Percentiles rank a stretch among this genome's conserved stretches.
Evolutionary conservation across 495 filamentous ascomycete genomes (phyloP).

Genomic region (Saxophila tyrrhenica): DNA sequence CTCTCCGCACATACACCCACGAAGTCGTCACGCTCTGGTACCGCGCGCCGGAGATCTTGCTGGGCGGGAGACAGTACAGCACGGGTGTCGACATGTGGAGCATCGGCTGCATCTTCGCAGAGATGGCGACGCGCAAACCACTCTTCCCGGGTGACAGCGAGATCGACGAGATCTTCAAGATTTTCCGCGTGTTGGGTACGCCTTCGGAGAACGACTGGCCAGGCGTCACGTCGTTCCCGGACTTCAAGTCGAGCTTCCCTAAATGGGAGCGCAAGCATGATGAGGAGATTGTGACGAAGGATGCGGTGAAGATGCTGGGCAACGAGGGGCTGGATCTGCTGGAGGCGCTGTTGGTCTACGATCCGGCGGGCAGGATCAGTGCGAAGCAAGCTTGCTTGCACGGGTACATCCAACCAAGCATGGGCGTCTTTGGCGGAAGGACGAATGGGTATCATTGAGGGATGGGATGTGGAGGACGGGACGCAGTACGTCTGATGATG

Average conservation of each 20-base stretch:
- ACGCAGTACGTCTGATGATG: neutral
- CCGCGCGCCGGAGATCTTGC: constrained; percentile 91
- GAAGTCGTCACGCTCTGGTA: constrained; percentile 99
- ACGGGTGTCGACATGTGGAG: constrained; percentile 99
- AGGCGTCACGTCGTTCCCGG: constrained; percentile 92
- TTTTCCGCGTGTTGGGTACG: constrained; percentile 90
- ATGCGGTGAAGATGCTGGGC: constrained; percentile 43
- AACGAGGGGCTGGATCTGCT: constrained; percentile 72
- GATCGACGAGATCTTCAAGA: constrained; percentile 99
- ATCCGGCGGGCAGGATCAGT: constrained; percentile 84
- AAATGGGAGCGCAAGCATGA: constrained; percentile 75
- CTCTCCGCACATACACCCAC: constrained; percentile 92
- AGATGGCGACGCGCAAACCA: constrained; percentile 98
- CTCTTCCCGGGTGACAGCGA: constrained; percentile 96
- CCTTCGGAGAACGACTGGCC: constrained; percentile 85
- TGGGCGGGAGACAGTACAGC: constrained; percentile 94
- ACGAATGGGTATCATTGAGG: constrained; percentile 20
- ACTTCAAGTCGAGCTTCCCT: constrained; percentile 94
- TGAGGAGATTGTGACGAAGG: constrained; percentile 39
- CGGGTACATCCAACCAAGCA: constrained; percentile 83
- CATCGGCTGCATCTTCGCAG: constrained; percentile 94
- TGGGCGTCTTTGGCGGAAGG: constrained; percentile 7
- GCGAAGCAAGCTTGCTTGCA: constrained; percentile 91
- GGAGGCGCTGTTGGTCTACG: constrained; percentile 80
- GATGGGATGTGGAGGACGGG: neutral